Evolutionary conservation across 768 basidiomycete species (phyloP).

Genomic region (Pluteus cervinus): DNA sequence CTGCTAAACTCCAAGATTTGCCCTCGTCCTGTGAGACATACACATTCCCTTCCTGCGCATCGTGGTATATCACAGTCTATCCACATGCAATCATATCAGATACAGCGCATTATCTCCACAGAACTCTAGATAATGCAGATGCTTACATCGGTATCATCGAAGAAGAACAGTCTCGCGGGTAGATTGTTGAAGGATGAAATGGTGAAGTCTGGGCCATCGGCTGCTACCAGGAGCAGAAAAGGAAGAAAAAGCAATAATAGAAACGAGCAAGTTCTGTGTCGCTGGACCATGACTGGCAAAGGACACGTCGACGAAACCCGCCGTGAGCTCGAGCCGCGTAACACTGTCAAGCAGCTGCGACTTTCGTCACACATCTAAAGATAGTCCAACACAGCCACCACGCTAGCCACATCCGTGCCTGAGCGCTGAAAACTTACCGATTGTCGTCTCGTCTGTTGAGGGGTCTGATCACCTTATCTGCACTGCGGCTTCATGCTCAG

Average conservation of each 20-base stretch:
- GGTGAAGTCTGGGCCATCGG: slow-evolving; percentile 32
- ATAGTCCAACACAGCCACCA: too few species aligned
- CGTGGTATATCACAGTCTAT: slow-evolving; percentile 73
- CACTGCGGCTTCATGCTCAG: too few species aligned
- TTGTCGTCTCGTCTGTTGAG: too few species aligned
- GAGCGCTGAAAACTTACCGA: too few species aligned
- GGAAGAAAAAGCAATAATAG: slow-evolving; percentile 14
- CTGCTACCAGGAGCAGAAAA: slow-evolving; percentile 4
- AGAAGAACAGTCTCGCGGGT: slow-evolving; percentile 79
- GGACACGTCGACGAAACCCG: slow-evolving; percentile 17
- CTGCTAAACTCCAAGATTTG: slow-evolving; percentile 50
- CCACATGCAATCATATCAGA: slow-evolving; percentile 6
- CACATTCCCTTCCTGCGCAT: slow-evolving; percentile 59
- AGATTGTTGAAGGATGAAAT: slow-evolving; percentile 61
- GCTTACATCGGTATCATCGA: slow-evolving; percentile 85
- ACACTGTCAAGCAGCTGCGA: too few species aligned
- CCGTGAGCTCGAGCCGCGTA: too few species aligned
- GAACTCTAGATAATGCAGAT: slow-evolving; percentile 4
- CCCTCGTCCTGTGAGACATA: slow-evolving; percentile 87
- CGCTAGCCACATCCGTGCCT: too few species aligned
- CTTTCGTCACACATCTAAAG: too few species aligned
- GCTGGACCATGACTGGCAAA: slow-evolving; percentile 18
- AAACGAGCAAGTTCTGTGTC: slow-evolving; percentile 13
- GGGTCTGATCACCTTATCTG: too few species aligned
- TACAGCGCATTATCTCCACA: background rate